These are phyloP conservation scores for Tricholoma terreum DNA, from an alignment of 768 basidiomycete species.

Conservation along the genomic window DNA sequence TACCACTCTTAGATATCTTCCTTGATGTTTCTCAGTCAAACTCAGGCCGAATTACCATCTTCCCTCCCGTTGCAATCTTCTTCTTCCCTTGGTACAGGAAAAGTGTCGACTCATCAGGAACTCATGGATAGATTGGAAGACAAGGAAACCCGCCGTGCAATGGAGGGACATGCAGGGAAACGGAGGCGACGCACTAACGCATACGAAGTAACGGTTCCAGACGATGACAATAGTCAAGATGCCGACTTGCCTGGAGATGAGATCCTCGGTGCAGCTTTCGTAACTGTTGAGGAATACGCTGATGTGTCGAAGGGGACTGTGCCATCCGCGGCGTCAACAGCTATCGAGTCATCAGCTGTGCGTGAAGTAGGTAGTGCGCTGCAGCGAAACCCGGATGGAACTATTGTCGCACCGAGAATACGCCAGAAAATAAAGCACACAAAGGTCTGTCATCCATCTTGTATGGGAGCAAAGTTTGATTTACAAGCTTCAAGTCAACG, in stretches of 20 bases:
- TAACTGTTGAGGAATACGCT: slow-evolving; percentile 4
- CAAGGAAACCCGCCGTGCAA: slow-evolving; percentile 47
- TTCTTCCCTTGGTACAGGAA: slow-evolving; percentile 79
- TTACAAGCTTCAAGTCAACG: slow-evolving; percentile 11
- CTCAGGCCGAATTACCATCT: slow-evolving; percentile 63
- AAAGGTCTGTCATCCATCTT: slow-evolving; percentile 37
- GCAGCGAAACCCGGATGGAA: slow-evolving; percentile 64
- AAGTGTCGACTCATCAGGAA: slow-evolving; percentile 55
- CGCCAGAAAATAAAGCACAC: slow-evolving; percentile 40
- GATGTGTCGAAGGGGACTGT: background rate
- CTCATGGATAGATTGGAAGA: slow-evolving; percentile 59
- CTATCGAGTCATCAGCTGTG: slow-evolving; percentile 16
- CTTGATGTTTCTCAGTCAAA: slow-evolving; percentile 52
- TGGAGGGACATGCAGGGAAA: slow-evolving; percentile 47
- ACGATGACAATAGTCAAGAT: slow-evolving; percentile 26
- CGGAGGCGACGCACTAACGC: slow-evolving; percentile 45
- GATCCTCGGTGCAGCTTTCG: background rate
- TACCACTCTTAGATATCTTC: slow-evolving; percentile 3
- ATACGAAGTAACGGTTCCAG: slow-evolving; percentile 36
- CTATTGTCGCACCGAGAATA: slow-evolving; percentile 47
- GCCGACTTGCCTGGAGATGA: slow-evolving; percentile 18
- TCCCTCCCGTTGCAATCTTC: slow-evolving; percentile 71
- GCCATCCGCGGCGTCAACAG: background rate
- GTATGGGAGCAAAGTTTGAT: slow-evolving; percentile 16
- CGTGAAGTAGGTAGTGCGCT: slow-evolving; percentile 59